Percentiles rank a stretch among this genome's conserved stretches.
Evolutionary conservation across 306 rosid genomes (phyloP).

Genomic region (Ormosia emarginata): DNA sequence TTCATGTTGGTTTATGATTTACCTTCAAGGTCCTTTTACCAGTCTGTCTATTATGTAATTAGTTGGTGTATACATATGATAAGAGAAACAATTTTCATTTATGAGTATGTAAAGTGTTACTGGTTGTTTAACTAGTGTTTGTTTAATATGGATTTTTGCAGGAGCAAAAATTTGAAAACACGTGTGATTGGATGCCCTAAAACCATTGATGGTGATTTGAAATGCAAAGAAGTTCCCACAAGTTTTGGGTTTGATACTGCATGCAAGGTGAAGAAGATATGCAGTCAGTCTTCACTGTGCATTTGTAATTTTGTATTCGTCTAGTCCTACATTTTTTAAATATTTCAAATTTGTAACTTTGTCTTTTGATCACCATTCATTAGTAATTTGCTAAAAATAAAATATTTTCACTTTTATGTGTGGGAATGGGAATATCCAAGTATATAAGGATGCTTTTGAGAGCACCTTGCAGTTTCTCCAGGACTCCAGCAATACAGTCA

Average conservation of each 20-base stretch:
- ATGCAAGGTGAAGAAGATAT: conserved; percentile 70
- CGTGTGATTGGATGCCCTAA: conserved; percentile 93
- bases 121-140: neutral
- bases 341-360: neutral
- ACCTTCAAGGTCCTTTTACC: neutral
- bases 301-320: neutral
- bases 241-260: conserved; percentile 99
- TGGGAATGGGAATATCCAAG: neutral
- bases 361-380: neutral
- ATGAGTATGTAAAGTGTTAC: neutral
- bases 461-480: conserved; percentile 1
- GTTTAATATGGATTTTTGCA: conserved; percentile 31
- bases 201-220: conserved; percentile 96
- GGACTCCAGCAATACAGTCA: neutral
- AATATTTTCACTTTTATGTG: neutral
- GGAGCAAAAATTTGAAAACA: conserved; percentile 78
- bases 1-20: neutral
- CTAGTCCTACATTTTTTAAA: neutral
- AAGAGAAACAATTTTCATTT: neutral
- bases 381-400: neutral
- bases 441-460: neutral
- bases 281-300: neutral
- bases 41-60: neutral
- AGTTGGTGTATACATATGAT: neutral
- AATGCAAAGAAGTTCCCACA: conserved; percentile 94